Percentiles rank a stretch among this genome's conserved stretches.
Evolutionary conservation across 495 filamentous ascomycete species (phyloP).

Genomic region (Entonaema liquescens): DNA sequence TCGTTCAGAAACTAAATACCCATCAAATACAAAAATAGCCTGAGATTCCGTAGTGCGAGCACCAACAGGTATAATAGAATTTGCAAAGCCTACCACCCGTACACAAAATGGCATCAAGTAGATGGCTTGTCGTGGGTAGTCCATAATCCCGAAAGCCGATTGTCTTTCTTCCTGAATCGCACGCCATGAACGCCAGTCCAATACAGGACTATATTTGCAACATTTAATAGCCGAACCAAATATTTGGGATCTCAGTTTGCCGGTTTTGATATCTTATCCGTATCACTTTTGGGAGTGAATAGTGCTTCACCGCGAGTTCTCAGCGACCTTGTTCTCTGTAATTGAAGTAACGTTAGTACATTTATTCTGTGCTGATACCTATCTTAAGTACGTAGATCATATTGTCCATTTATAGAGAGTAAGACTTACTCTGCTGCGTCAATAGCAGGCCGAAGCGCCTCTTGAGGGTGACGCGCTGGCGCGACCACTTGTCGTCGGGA

Average conservation of each 20-base stretch:
- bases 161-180: neutral
- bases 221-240: neutral
- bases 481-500: slow-evolving; percentile 97
- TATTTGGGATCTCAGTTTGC: neutral
- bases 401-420: neutral
- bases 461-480: slow-evolving; percentile 92
- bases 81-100: neutral
- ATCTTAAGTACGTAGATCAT: neutral
- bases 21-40: neutral
- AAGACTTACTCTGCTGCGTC: slow-evolving; percentile 78
- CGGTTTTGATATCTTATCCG: neutral
- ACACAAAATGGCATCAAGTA: neutral
- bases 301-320: slow-evolving; percentile 29
- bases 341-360: slow-evolving; percentile 8
- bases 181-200: slow-evolving; percentile 7
- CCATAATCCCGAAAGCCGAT: neutral
- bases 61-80: neutral
- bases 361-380: neutral
- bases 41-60: neutral
- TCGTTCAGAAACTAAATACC: neutral
- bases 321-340: slow-evolving; percentile 47
- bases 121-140: neutral
- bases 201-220: neutral
- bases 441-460: slow-evolving; percentile 87
- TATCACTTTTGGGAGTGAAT: neutral